Evolutionary conservation across 768 basidiomycete genomes (phyloP), one percentile per base, ranked within the genome.

Genomic region (Antrodiella citrinella): DNA sequence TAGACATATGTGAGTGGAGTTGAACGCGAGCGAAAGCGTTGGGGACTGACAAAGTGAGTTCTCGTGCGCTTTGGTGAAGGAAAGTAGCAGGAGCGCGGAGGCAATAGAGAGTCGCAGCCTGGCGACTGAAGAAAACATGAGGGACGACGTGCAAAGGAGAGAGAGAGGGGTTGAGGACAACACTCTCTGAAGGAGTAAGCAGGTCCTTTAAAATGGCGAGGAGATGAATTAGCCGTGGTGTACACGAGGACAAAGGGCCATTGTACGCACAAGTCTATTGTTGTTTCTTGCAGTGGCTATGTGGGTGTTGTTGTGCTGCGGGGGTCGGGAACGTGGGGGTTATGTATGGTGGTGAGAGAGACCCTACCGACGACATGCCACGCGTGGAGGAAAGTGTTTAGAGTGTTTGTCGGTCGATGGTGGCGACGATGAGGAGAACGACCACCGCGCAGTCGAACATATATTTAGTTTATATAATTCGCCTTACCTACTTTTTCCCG

Each of bases 51-150:
- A 88, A 51, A 88, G 62, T 5, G 73, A 68, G 44, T 82, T 69
- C 58, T 82, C 75, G 60, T 68, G 69, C 25, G 82, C 78, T 57
- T 64, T 55, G 56, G 71, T 70, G 55, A 66, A 63, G 24, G 71
- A 49, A 47, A 64, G 65, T 62, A 76, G 39, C 56, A 46, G 40
- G 54, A 74, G 60, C 53, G 76, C 59, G 54, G 72, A 58, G 57
- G 70, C 40, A 54, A 71, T 38, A 26, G 57, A 54, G 58, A 69
- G 77, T 80, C 84, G 86, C 86, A 78, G 63, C 84, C 84, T 62
- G 86, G 84, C 85, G 84, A 86, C 79, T 60, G 66, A 65, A 65
- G 72, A 75, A 65, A 77, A 67, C 82, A 86, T 84, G 71, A 67
- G 69, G 66, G 67, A 64, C 68, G 35, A 55, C 50, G 38, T 25